Conservation (phyloP, 805 yeast species). For the Kodamaea restingae region DNA sequence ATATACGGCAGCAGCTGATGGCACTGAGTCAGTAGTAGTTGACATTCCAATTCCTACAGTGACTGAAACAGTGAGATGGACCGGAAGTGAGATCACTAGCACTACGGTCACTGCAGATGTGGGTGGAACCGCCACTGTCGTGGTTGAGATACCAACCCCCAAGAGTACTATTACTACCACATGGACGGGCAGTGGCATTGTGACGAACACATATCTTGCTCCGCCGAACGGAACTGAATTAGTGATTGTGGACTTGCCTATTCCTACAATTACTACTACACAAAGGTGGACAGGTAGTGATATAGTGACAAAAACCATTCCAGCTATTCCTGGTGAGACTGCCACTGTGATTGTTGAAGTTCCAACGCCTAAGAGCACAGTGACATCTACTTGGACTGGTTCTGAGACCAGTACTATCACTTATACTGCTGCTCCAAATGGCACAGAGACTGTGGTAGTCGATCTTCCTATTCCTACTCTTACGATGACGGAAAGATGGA, state of each 20-base stretch:
- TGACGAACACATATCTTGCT: conserved; percentile 1
- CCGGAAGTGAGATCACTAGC: conserved; percentile 3
- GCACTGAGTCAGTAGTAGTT: conserved; percentile 11
- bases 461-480: not conserved
- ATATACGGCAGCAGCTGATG: conserved; percentile 3
- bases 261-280: not conserved
- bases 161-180: conserved; percentile 9
- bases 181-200: conserved; percentile 10
- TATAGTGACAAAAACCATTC: conserved; percentile 8
- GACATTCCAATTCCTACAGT: conserved; percentile 2
- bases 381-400: conserved; percentile 8
- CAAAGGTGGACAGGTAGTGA: conserved; percentile 2
- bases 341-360: conserved; percentile 13
- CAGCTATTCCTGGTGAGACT: conserved; percentile 8
- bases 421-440: conserved; percentile 4
- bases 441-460: conserved; percentile 12
- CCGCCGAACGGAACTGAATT: conserved; percentile 10
- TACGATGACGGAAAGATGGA: not conserved
- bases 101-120: conserved; percentile 6
- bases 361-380: conserved; percentile 11
- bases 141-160: conserved; percentile 14
- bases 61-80: conserved; percentile 1
- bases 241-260: conserved; percentile 8
- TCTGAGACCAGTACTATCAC: conserved; percentile 1
- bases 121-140: conserved; percentile 13